Evolutionary conservation across 148 eudicot genomes (phyloP), one percentile per base, ranked within the genome.

Genomic region (Nepenthes gracilis): DNA sequence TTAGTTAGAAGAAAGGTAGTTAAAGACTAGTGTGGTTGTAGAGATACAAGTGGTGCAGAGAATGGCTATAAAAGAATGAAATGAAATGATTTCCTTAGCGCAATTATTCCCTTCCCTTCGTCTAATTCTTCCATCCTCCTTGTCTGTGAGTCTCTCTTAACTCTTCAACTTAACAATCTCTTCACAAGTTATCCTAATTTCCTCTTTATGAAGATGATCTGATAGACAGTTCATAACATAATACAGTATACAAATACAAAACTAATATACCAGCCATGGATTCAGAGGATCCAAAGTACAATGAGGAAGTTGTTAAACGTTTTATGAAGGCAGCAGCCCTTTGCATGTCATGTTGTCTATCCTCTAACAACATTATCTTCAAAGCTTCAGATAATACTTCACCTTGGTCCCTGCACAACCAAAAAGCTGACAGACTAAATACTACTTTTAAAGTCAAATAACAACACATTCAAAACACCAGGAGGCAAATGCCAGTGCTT

Each of bases 331-430:
- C 98, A 52, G 96, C 96, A 70, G 98, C 91, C 40, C 98, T 81
- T 74, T 93, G 98, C 96, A 88, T 93, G 70, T 93, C 98, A 76
- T 93, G 95, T 59, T 93, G 98, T 73, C 98, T 84, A 70, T 82
- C 95, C 72, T 93, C 98, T 72, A 95, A 93, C 66, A 93, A 55
- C 85, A 93, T 88, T 74, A 93, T 81, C 88, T 93, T 88, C 56
- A 93, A 62, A 60, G 96, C 91, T 79, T 93, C 98, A 33, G 98
- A 94, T 40, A 93, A 83, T 12, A 81, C 82, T 59, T 84, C 88
- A 48, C 98, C 96, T 32, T 79, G 78, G 64, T 88, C 98, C 84
- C 96, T 92, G 83, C 53, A 5, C 15, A n/a, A n/a, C 53, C 53
- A 49, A 11, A 49, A 6, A 49, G 53, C 6, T 49, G n/a, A n/a